Percentiles rank a stretch among this genome's conserved stretches.
These are phyloP conservation scores for Suhomyces terraborum DNA, from an alignment of 1,139 yeast species.

Conservation along the genomic window DNA sequence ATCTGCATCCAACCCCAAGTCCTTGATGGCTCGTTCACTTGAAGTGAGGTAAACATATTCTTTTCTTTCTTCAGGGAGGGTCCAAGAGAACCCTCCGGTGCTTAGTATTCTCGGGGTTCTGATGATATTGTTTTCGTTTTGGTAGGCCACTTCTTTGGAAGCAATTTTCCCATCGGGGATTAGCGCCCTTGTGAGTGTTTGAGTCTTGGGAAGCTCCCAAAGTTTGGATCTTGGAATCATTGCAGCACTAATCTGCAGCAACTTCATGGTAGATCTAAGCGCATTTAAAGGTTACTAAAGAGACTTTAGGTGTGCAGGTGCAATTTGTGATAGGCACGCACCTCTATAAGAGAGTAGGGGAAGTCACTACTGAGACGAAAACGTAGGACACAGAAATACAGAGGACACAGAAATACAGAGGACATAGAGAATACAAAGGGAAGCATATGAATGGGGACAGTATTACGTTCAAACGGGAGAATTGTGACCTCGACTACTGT, in stretches of 20 bases:
- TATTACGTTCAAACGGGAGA: too few relatives aligned
- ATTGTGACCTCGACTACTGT: too few relatives aligned
- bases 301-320: not conserved
- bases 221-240: constrained; percentile 11
- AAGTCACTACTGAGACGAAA: too few relatives aligned
- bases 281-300: not conserved
- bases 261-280: constrained; percentile 1
- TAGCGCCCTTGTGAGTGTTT: constrained; percentile 52
- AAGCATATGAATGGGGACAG: too few relatives aligned
- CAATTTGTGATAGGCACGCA: too few relatives aligned
- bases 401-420: too few relatives aligned
- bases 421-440: too few relatives aligned
- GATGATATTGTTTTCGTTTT: constrained; percentile 36
- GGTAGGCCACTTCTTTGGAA: constrained; percentile 49
- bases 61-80: constrained; percentile 62
- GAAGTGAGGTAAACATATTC: constrained; percentile 58
- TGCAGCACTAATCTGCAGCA: constrained; percentile 20
- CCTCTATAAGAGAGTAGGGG: too few relatives aligned
- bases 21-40: constrained; percentile 61
- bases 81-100: constrained; percentile 70
- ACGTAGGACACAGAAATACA: too few relatives aligned
- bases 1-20: constrained; percentile 53
- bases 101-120: constrained; percentile 60
- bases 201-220: constrained; percentile 38
- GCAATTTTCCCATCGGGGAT: constrained; percentile 65